Evolutionary conservation across 106 monocot species (phyloP).

Genomic region (Posidonia australis): DNA sequence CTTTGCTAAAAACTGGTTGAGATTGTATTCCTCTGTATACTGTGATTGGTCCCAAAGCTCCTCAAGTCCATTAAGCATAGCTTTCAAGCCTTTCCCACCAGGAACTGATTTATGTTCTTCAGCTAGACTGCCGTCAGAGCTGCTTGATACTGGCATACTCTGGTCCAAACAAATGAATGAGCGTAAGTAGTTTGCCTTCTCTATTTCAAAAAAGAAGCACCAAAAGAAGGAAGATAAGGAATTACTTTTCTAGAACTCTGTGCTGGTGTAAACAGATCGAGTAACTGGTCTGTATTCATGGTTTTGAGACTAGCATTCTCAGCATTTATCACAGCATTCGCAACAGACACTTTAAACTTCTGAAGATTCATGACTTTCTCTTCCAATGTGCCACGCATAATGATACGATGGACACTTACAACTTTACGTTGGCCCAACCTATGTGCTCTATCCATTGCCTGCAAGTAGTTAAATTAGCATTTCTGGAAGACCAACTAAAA

Average conservation of each 20-base stretch:
- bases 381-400: conserved; percentile 95
- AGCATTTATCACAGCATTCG: conserved; percentile 79
- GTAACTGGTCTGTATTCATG: conserved; percentile 95
- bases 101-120: conserved; percentile 25
- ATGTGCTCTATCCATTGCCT: conserved; percentile 99
- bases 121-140: conserved; percentile 12
- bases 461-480: not conserved
- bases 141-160: conserved; percentile 20
- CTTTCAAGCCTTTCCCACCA: conserved; percentile 61
- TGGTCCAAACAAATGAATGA: conserved; percentile 12
- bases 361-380: conserved; percentile 98
- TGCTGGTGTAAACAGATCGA: conserved; percentile 74
- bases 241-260: conserved; percentile 44
- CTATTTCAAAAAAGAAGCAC: not conserved
- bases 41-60: conserved; percentile 97
- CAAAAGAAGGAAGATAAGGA: not conserved
- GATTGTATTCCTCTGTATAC: conserved; percentile 73
- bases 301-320: conserved; percentile 91
- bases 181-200: not conserved
- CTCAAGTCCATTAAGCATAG: conserved; percentile 58
- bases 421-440: conserved; percentile 91
- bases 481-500: no score
- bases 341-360: conserved; percentile 82
- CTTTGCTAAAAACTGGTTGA: conserved; percentile 59
- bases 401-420: conserved; percentile 91